These are phyloP conservation scores for Avena atlantica DNA, from an alignment of 176 grass and related monocot species.

Conservation along the genomic window DNA sequence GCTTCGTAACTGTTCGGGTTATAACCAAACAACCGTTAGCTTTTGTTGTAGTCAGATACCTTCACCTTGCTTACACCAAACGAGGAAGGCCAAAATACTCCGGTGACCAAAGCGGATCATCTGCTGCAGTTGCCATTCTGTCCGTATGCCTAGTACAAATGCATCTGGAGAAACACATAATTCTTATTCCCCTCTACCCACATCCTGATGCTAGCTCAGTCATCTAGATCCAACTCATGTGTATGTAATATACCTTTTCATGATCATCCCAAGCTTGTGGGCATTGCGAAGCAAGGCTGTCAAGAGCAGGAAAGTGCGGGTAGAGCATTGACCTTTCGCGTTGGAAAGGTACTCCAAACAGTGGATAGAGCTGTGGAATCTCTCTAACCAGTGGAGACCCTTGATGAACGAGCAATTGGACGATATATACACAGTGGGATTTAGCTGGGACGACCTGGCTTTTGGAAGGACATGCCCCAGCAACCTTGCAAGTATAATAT, in stretches of 20 bases:
- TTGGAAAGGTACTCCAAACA: background rate
- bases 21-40: slow-evolving; percentile 15
- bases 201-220: slow-evolving; percentile 83
- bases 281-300: slow-evolving; percentile 78
- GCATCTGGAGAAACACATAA: slow-evolving; percentile 82
- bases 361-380: background rate
- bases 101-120: slow-evolving; percentile 90
- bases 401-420: background rate
- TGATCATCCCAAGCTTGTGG: slow-evolving; percentile 96
- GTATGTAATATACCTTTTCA: slow-evolving; percentile 71
- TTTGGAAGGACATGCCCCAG: background rate
- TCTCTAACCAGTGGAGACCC: background rate
- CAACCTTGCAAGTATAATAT: background rate
- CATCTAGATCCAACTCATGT: slow-evolving; percentile 88
- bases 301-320: background rate
- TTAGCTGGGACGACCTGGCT: background rate
- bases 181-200: slow-evolving; percentile 91
- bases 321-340: background rate
- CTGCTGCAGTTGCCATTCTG: slow-evolving; percentile 88
- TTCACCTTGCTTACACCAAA: slow-evolving; percentile 95
- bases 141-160: slow-evolving; percentile 73
- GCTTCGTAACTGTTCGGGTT: slow-evolving; percentile 79
- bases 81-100: slow-evolving; percentile 72
- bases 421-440: too few species aligned
- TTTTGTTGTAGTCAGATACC: slow-evolving; percentile 48